Evolutionary conservation across 257 asterid species (phyloP), one percentile per base, ranked within the genome.

Genomic region (Solanum chiquidenum): DNA sequence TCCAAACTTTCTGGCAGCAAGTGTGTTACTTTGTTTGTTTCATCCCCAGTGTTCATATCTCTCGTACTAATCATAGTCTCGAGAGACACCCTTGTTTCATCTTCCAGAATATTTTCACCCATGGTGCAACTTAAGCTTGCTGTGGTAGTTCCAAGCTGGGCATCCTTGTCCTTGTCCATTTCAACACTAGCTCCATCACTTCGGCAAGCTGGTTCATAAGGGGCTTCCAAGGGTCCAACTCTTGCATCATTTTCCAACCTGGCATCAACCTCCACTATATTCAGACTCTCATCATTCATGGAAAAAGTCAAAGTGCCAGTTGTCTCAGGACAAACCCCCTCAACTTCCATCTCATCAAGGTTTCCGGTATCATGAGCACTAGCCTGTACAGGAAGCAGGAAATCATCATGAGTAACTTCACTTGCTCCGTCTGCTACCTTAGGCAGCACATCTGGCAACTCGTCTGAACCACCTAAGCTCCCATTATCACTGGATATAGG

Each of bases 261-360:
- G 73, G 46, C 85, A 35, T 88, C 91, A 49, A 68, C 52, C 87
- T 86, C 87, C 87, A 83, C 85, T 35, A 46, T 84, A 77, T 86
- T 89, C 91, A 40, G 49, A 86, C 77, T 86, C 12, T 27, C 77
- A 35, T 83, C 87, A 74, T 87, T 87, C 86, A 72, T 89, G 83
- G 88, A 49, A 88, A 58, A 84, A 71, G 86, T 77, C 37, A 89
- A 83, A 88, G 88, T 42, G 44, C 55, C 87, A 86, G 27, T 80
- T 44, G 88, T 80, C 68, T 9, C 85, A 2, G 21, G 68, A 80
- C 9, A 71, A 68, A 89, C 93, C 60, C 62, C 89, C 86, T 90
- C 92, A 75, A 93, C 88, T 74, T 92, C 92, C 91, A 90, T 88
- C 77, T 62, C 94, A 83, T 58, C 75, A 85, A 87, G 87, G 85